Base-by-base conservation (phyloP, 192 early-diverging fungal genomes). In the Linnemannia exigua region DNA sequence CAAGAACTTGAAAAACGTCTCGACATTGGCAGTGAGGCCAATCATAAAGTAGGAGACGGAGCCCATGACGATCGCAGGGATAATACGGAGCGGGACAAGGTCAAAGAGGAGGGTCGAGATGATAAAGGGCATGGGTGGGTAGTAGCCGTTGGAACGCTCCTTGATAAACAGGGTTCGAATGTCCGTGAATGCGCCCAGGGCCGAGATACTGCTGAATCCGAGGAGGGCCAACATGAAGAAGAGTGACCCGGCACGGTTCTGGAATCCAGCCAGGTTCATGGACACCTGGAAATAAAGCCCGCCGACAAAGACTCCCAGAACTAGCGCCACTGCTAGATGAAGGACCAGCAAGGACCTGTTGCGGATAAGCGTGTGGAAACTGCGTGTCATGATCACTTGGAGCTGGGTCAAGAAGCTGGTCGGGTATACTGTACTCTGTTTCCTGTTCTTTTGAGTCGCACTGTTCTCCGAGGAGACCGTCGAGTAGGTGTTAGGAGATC, bases 31-130 rank as follows among this genome's bases (percentile, higher is more conserved):
- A 12, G 90, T 89, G 73, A 92, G 89, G 33, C 94, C 94, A 70
- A 95, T 93, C 94, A 96, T 94, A 46, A 85, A 94, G 79, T 94
- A 96, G 16, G 91, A 86, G 70, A 94, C 91, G 6, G 91, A 84
- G 11, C 93, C 91, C 91, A 94, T 92, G 44, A 93, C 72, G 20
- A 94, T 37, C 6, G 93, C 88, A 1, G 95, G 95, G 25, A 96
- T 31, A 15, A 95, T 88, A 33, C 95, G 84, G 8, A 96, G 80
- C 0, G 95, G 94, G 22, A 96, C 71, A n/a, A 94, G 75, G 67
- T 96, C 95, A 75, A 95, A 93, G 20, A 96, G 37, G 28, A 95
- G 63, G 73, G 91, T 92, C 9, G 93, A 89, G n/a, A 92, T 54
- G 79, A 93, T 93, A 70, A 89, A 89, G 14, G 79, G 73, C 71